Evolutionary conservation across 192 early-diverging fungal species (phyloP).

Genomic region (Umbelopsis sp.): DNA sequence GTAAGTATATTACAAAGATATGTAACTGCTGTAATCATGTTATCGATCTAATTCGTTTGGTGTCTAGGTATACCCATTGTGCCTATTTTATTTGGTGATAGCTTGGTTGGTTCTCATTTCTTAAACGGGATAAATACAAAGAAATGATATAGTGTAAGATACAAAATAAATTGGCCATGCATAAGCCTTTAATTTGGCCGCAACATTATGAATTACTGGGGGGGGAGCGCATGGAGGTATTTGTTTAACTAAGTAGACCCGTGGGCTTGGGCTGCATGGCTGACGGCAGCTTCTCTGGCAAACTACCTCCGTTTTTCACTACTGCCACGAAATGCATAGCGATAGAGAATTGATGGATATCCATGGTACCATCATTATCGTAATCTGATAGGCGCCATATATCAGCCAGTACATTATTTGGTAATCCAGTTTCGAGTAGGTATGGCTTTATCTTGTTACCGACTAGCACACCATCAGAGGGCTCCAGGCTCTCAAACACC

Average conservation of each 20-base stretch:
- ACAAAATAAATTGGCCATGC: constrained; percentile 2
- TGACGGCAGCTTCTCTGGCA: constrained; percentile 36
- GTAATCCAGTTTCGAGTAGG: constrained; percentile 59
- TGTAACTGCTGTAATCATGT: neutral
- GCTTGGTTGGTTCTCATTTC: constrained; percentile 91
- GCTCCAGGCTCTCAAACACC: constrained; percentile 38
- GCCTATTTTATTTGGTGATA: constrained; percentile 94
- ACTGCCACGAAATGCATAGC: constrained; percentile 63
- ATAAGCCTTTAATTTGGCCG: too few species aligned
- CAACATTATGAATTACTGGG: too few species aligned
- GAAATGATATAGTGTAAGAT: constrained; percentile 8
- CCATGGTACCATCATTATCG: constrained; percentile 66
- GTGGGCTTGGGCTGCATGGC: constrained; percentile 26
- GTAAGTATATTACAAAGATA: constrained; percentile 43
- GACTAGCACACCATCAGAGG: constrained; percentile 43
- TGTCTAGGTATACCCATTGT: constrained; percentile 76
- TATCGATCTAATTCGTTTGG: neutral
- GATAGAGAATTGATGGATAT: constrained; percentile 69
- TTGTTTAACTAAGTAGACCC: neutral
- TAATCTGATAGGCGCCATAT: constrained; percentile 69
- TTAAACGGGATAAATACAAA: constrained; percentile 32
- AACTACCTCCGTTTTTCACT: constrained; percentile 30
- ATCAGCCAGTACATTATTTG: constrained; percentile 54
- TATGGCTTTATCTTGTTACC: constrained; percentile 45
- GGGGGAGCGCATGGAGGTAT: too few species aligned